phyloP scores from a whole-genome alignment of 2,329 filamentous ascomycete species.

The Diaporthe caulivora region DNA sequence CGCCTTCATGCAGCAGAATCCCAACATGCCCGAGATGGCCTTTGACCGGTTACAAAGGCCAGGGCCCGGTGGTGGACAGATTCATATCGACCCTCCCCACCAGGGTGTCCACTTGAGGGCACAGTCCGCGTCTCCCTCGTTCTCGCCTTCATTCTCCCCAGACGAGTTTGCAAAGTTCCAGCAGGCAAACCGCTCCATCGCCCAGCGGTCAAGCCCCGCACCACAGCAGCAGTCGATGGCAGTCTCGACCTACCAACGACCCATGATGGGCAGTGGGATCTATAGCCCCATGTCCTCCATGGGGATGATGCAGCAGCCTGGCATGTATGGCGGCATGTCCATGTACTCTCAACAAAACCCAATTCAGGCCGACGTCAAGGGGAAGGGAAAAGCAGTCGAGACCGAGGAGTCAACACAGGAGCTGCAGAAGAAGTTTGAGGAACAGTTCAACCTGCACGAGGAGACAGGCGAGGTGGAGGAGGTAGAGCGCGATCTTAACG shows the following conservation, averaged over 20 bases:
- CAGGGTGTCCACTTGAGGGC: constrained; percentile 66
- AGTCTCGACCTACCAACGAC: constrained; percentile 62
- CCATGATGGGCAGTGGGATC: constrained; percentile 69
- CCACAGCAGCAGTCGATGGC: constrained; percentile 62
- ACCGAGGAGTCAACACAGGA: constrained; percentile 82
- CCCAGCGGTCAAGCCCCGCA: constrained; percentile 69
- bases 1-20: constrained; percentile 87
- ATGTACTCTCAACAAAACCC: constrained; percentile 57
- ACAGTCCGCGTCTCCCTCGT: constrained; percentile 68
- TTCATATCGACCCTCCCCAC: constrained; percentile 59
- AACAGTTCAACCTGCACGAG: constrained; percentile 58
- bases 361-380: constrained; percentile 66
- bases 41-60: constrained; percentile 55
- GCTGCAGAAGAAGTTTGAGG: constrained; percentile 57
- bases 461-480: constrained; percentile 71
- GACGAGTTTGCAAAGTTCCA: constrained; percentile 92
- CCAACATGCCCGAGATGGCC: constrained; percentile 66
- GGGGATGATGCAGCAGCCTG: constrained; percentile 66
- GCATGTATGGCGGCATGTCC: constrained; percentile 67
- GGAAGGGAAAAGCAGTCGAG: constrained; percentile 94
- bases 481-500: constrained; percentile 88
- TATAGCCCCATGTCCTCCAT: constrained; percentile 48
- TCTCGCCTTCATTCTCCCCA: constrained; percentile 77
- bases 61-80: constrained; percentile 48
- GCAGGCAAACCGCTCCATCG: constrained; percentile 71